These are phyloP conservation scores for Spinellus fusiger DNA, from an alignment of 192 early-diverging fungal species.

Conservation along the genomic window DNA sequence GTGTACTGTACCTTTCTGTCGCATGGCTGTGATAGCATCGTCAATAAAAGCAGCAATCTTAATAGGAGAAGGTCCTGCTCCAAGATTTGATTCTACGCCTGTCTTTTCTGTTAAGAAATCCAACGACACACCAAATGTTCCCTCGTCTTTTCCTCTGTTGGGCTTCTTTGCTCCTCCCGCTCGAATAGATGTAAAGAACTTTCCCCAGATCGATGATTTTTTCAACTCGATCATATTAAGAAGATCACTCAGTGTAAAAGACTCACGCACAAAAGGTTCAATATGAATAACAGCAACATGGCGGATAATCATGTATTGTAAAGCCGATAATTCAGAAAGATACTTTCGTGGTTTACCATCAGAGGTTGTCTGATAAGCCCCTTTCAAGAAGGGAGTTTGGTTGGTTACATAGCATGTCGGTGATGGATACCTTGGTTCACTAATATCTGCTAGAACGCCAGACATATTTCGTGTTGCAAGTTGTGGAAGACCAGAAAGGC, in stretches of 20 bases:
- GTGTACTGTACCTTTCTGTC: constrained; percentile 70
- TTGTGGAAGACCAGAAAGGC: constrained; percentile 9
- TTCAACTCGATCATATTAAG: constrained; percentile 69
- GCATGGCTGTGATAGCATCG: constrained; percentile 68
- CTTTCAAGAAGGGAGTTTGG: neutral
- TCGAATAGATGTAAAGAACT: constrained; percentile 54
- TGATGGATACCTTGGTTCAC: neutral
- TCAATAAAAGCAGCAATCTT: constrained; percentile 85
- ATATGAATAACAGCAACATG: constrained; percentile 78
- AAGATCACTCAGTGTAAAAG: constrained; percentile 69
- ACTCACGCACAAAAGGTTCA: constrained; percentile 61
- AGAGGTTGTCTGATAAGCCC: neutral
- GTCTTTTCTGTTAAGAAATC: constrained; percentile 79
- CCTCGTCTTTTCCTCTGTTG: constrained; percentile 52
- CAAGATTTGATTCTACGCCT: constrained; percentile 74
- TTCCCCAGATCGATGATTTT: constrained; percentile 70
- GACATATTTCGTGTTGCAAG: neutral
- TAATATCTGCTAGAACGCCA: neutral
- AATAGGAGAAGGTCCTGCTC: constrained; percentile 58
- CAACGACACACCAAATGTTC: constrained; percentile 88
- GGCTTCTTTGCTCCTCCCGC: constrained; percentile 39
- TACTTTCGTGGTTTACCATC: constrained; percentile 28
- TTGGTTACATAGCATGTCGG: neutral
- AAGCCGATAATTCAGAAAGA: constrained; percentile 62
- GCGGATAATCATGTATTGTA: constrained; percentile 80